These are phyloP conservation scores for Sonneratia caseolaris DNA, from an alignment of 345 rosid species.

Conservation along the genomic window DNA sequence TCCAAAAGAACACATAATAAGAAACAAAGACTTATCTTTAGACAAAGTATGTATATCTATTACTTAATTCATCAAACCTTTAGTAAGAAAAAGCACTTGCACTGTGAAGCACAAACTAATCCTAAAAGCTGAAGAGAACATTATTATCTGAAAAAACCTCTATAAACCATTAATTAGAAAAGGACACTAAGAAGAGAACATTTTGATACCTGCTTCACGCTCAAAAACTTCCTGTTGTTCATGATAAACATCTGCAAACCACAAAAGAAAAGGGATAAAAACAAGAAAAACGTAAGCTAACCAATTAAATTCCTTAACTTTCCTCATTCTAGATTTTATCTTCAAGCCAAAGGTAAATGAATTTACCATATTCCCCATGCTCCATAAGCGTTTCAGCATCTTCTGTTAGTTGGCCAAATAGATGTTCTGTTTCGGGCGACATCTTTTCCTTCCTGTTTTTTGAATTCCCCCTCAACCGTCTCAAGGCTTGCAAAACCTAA, in stretches of 20 bases:
- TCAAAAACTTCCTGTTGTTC: constrained; percentile 66
- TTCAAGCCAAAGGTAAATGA: constrained; percentile 8
- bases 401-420: constrained; percentile 97
- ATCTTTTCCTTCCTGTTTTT: constrained; percentile 74
- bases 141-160: background rate
- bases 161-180: background rate
- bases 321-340: background rate
- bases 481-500: constrained; percentile 81
- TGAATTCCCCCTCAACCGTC: constrained; percentile 79
- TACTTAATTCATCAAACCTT: background rate
- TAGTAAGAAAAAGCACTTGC: background rate
- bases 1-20: background rate
- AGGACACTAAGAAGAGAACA: too few species aligned
- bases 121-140: background rate
- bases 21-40: background rate
- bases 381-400: constrained; percentile 77
- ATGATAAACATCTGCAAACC: constrained; percentile 67
- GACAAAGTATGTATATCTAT: background rate
- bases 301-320: background rate
- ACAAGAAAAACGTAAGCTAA: constrained; percentile 8
- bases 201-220: constrained; percentile 65
- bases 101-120: background rate
- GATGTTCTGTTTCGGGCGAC: constrained; percentile 59
- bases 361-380: constrained; percentile 87
- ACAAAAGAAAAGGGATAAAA: background rate